Evolutionary conservation across 1,284 basidiomycete species (phyloP), one percentile per base, ranked within the genome.

Genomic region (Naganishia albida): DNA sequence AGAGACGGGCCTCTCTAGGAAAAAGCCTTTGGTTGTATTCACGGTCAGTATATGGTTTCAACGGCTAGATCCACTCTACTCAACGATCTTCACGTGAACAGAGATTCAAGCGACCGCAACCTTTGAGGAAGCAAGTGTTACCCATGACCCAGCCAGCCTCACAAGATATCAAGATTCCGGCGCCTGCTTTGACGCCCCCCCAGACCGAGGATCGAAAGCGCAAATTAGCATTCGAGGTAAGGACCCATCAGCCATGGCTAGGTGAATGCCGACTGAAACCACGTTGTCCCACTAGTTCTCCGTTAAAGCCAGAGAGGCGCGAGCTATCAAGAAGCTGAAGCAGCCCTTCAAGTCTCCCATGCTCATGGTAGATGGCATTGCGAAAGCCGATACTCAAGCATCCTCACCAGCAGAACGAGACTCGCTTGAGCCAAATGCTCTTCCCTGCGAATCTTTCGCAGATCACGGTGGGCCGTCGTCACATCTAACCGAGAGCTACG

Each of bases 221-320:
- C 46, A 48, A 48, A 10, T 34, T 10, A 34, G 34, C 34, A 4
- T 82, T 81, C 73, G 82, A 81, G 67, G 87, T 64, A 42, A 51
- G 63, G 7, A 16, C 16, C n/a, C 25, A 2, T 20, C 15, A 18
- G 34, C 2, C 20, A 25, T 34, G 30, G 39, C 15, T 13, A 13
- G 34, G 8, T 34, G 3, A 39, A 4, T 48, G 26, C 16, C 16
- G 15, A 26, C 50, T 51, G 25, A n/a, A 34, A 4, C 34, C 6
- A 20, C 20, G 10, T 7, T 23, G 1, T 39, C 3, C 34, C 18
- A 12, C 34, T 10, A 20, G n/a, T 16, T 3, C 2, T 30, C 15
- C 28, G 43, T 38, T 44, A 28, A 18, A 34, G 40, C 51, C 16
- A 56, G 64, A 23, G 28, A 54, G 18, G 50, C 56, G 20, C 40